These are phyloP conservation scores for Epichloe bromicola DNA, from an alignment of 2,329 filamentous ascomycete genomes.

Conservation along the genomic window DNA sequence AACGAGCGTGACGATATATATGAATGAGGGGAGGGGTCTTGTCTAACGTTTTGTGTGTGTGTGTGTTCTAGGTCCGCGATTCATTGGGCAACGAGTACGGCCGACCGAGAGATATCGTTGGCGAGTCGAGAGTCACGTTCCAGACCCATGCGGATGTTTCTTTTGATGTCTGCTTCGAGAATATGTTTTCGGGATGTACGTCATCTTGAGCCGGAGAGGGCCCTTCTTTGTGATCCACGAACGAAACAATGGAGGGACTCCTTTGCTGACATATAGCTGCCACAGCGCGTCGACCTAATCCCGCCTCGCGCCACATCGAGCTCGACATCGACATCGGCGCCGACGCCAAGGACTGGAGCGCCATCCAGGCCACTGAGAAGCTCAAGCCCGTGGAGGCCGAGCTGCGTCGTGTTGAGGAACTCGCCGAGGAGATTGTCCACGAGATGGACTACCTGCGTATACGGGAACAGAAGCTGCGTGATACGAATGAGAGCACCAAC, in stretches of 20 bases:
- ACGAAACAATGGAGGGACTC: not conserved
- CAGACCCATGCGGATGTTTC: slow-evolving; percentile 83
- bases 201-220: not conserved
- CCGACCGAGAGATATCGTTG: slow-evolving; percentile 76
- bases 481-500: slow-evolving; percentile 99
- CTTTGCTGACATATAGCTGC: slow-evolving; percentile 5
- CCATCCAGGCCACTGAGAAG: slow-evolving; percentile 93
- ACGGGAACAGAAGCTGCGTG: slow-evolving; percentile 87
- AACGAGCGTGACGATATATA: not conserved
- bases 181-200: slow-evolving; percentile 59
- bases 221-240: not conserved
- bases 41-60: not conserved
- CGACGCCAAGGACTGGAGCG: slow-evolving; percentile 95
- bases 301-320: slow-evolving; percentile 61
- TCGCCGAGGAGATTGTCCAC: slow-evolving; percentile 72
- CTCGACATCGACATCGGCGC: slow-evolving; percentile 93
- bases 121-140: slow-evolving; percentile 87
- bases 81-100: slow-evolving; percentile 94
- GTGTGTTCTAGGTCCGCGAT: slow-evolving; percentile 69
- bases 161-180: slow-evolving; percentile 96
- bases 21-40: not conserved
- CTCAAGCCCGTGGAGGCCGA: slow-evolving; percentile 95
- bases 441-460: slow-evolving; percentile 93
- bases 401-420: slow-evolving; percentile 81
- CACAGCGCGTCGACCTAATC: slow-evolving; percentile 25